These are phyloP conservation scores for Rhizopus arrhizus DNA, from an alignment of 371 early-diverging fungal species.

Conservation along the genomic window DNA sequence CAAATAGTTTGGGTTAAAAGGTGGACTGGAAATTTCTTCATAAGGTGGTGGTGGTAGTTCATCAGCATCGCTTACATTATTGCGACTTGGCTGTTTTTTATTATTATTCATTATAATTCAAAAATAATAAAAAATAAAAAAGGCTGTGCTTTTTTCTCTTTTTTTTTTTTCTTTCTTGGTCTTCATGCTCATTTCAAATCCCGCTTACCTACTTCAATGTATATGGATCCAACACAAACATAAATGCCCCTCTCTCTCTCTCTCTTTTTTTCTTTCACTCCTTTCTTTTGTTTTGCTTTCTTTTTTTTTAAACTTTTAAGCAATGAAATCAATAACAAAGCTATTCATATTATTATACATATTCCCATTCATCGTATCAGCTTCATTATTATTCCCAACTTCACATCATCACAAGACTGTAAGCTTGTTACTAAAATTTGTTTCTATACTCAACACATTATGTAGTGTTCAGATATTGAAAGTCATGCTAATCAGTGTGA, in stretches of 20 bases:
- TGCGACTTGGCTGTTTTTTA: background rate
- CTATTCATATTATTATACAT: constrained; percentile 5
- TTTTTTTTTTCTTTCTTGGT: too few relatives aligned
- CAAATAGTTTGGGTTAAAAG: background rate
- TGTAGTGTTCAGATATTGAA: constrained; percentile 42
- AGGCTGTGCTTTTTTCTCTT: constrained; percentile 1
- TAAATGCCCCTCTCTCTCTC: background rate
- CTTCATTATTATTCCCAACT: constrained; percentile 18
- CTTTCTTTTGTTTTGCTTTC: background rate
- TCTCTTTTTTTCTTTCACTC: constrained; percentile 1
- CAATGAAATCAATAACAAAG: background rate
- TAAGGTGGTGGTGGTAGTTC: constrained; percentile 18
- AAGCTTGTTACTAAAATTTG: background rate
- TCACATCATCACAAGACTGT: constrained; percentile 22
- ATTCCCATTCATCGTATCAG: constrained; percentile 21
- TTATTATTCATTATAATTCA: constrained; percentile 1
- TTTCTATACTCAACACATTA: background rate
- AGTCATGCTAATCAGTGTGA: constrained; percentile 38
- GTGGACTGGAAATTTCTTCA: constrained; percentile 13
- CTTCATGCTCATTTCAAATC: background rate
- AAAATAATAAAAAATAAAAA: constrained; percentile 8
- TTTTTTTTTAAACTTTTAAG: background rate
- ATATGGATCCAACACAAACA: background rate
- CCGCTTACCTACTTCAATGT: background rate
- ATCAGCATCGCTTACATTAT: constrained; percentile 15